Evolutionary conservation across 2,329 filamentous ascomycete species (phyloP), one percentile per base, ranked within the genome.

Genomic region (Dactylellina cionopaga): DNA sequence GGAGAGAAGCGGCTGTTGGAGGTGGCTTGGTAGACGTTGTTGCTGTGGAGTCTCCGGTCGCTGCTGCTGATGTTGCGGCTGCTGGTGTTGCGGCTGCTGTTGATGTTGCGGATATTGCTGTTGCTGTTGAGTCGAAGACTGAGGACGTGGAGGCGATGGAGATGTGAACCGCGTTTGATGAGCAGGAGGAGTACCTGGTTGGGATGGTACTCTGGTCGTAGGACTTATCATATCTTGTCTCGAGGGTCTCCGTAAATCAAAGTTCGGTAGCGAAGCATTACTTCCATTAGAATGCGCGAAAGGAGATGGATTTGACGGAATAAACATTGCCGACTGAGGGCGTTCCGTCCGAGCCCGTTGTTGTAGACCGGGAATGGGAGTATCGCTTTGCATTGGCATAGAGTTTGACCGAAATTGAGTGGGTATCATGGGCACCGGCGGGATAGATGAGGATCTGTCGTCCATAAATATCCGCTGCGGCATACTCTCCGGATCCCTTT

Each of bases 401-500:
- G 68, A 72, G 24, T 72, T 72, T 27, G 68, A 72, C 24, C 68
- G 68, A 24, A 47, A 72, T 37, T 64, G 59, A 15, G 29, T 59
- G 11, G 68, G 68, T 11, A 72, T 72, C 9, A 64, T 39, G 41
- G 68, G 68, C 13, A 72, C 68, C 4, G 68, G 68, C 4, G 68
- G 68, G 17, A 72, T 65, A 17, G 46, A 27, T 3, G 51, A 15
- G 2, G 59, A 46, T 11, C 52, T 41, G 9, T 60, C 59, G 24
- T 72, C 68, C 11, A 60, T 35, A 41, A 72, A 72, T 10, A 72
- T 35, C n/a, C 52, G 27, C n/a, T 72, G 68, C 19, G 68, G 59
- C 52, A 72, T 59, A 6, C 41, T 54, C 29, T 72, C 68, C 9
- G 68, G 59, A 27, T 72, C 68, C 19, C 59, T 51, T 17, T 58